A percentile compares a stretch with the other conserved stretches of the same genome.
Evolutionary conservation across 148 eudicot genomes (phyloP).

Genomic region (Heliosperma pusillum): DNA sequence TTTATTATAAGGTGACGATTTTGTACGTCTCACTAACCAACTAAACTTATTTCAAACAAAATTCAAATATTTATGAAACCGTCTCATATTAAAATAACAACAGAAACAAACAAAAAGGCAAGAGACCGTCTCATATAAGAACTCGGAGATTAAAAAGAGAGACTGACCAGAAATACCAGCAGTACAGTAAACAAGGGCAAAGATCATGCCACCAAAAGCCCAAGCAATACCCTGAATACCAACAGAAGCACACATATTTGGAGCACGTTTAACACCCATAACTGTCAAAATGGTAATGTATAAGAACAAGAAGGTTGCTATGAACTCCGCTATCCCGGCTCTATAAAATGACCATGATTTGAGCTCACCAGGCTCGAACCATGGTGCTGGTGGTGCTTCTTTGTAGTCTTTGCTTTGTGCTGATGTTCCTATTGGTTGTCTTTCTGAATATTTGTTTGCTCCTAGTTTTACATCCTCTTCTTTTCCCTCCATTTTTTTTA

Average conservation of each 20-base stretch:
- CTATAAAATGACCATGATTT: constrained; percentile 80
- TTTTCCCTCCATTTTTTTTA: constrained; percentile 51
- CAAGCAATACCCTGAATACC: constrained; percentile 94
- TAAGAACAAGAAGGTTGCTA: constrained; percentile 79
- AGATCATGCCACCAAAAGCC: constrained; percentile 96
- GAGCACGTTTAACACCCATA: constrained; percentile 54
- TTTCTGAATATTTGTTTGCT: constrained; percentile 78
- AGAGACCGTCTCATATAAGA: background rate
- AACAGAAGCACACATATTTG: constrained; percentile 65
- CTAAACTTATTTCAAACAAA: no score
- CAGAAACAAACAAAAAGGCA: no score
- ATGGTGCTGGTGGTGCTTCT: constrained; percentile 80
- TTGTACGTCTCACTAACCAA: no score
- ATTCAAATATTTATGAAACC: no score
- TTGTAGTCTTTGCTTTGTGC: constrained; percentile 76
- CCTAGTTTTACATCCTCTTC: constrained; percentile 79
- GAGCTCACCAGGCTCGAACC: constrained; percentile 77
- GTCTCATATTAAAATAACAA: no score
- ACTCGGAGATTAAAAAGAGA: no score
- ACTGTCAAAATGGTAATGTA: constrained; percentile 73
- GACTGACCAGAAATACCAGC: constrained; percentile 81
- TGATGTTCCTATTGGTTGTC: constrained; percentile 67
- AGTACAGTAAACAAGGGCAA: constrained; percentile 90
- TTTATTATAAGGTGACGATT: no score
- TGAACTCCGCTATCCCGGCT: constrained; percentile 88